These are phyloP conservation scores for Crithidia thermophila DNA, from an alignment of 208 protist species.

Conservation along the genomic window DNA sequence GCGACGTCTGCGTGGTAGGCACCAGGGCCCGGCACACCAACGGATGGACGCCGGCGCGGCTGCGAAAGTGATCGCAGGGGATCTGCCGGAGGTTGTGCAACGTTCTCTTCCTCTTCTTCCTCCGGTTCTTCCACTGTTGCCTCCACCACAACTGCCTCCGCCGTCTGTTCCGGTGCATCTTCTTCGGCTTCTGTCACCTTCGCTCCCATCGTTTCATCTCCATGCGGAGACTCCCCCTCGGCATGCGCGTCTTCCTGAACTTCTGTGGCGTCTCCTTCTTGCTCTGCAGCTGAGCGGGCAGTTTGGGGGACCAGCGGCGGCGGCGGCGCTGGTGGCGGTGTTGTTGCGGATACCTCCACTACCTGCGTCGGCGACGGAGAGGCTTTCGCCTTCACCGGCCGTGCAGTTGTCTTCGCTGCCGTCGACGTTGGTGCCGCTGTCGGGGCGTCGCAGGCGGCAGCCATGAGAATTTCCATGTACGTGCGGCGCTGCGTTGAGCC, in stretches of 20 bases:
- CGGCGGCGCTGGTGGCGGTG: too few species aligned
- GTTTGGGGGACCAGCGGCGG: too few species aligned
- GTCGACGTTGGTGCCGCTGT: neutral
- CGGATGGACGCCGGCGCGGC: constrained; percentile 14
- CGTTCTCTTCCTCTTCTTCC: neutral
- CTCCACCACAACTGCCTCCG: neutral
- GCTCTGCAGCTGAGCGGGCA: too few species aligned
- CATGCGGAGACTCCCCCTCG: too few species aligned
- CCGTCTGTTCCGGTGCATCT: too few species aligned
- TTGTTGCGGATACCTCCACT: too few species aligned
- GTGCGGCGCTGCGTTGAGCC: constrained; percentile 27
- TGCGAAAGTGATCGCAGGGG: constrained; percentile 16
- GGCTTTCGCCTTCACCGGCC: neutral
- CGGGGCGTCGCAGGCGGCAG: constrained; percentile 22
- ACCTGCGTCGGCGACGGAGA: neutral
- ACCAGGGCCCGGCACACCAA: constrained; percentile 51
- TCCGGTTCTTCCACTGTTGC: neutral
- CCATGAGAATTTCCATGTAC: constrained; percentile 31
- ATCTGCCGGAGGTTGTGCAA: neutral
- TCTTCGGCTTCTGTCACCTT: too few species aligned
- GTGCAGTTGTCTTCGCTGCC: neutral
- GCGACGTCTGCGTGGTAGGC: constrained; percentile 57
- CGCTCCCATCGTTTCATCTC: too few species aligned
- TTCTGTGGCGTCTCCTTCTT: too few species aligned
- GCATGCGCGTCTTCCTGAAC: too few species aligned